Evolutionary conservation across 768 basidiomycete species (phyloP).

Genomic region (Lepiota venenata): DNA sequence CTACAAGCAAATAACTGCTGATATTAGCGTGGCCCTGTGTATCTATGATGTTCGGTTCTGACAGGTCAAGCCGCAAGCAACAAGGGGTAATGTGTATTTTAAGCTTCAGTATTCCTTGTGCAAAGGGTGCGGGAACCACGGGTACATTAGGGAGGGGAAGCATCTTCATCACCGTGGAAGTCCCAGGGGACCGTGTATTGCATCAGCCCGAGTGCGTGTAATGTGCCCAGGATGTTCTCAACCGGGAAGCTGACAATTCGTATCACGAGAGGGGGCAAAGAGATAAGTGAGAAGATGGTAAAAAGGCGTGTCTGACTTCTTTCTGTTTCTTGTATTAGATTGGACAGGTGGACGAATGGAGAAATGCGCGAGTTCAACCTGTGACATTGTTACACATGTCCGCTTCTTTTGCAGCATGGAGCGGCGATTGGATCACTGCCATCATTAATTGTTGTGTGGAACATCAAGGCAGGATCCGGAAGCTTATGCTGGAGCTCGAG

Average conservation of each 20-base stretch:
- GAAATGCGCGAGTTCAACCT: too few species aligned
- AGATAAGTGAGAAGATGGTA: background rate
- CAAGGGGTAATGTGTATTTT: background rate
- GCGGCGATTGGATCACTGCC: too few species aligned
- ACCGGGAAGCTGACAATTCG: background rate
- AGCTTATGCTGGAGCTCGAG: too few species aligned
- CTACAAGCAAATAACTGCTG: background rate
- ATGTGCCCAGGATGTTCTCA: background rate
- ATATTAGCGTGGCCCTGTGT: background rate
- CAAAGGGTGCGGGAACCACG: background rate
- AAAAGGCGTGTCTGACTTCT: too few species aligned
- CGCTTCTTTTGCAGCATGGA: too few species aligned
- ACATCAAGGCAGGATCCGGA: too few species aligned
- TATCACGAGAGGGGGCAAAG: background rate
- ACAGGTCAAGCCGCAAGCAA: background rate
- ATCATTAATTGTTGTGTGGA: too few species aligned
- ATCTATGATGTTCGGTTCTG: too few species aligned
- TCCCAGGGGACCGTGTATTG: constrained; percentile 2
- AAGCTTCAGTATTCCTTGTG: background rate
- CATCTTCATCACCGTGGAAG: constrained; percentile 6
- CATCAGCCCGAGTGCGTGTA: background rate
- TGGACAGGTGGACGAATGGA: too few species aligned
- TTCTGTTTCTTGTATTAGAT: too few species aligned
- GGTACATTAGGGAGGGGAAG: background rate
- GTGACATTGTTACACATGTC: too few species aligned